Conservation (phyloP, 2,329 filamentous ascomycete genomes). For the Cladophialophora immunda region DNA sequence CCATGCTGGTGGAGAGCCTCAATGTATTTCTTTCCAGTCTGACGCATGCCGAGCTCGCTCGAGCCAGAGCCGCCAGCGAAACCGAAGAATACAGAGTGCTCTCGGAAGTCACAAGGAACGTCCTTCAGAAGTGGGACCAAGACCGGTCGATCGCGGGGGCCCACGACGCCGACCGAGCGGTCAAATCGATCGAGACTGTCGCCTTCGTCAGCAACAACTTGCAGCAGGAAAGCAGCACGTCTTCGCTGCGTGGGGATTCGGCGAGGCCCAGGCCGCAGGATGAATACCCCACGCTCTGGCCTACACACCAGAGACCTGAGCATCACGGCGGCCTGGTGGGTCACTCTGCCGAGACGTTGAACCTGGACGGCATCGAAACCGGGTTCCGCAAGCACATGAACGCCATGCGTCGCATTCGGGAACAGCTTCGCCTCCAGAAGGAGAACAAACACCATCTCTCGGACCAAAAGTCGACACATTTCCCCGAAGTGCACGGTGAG, state of each 20-base stretch:
- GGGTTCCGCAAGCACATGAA: constrained; percentile 37
- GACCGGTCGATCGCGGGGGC: constrained; percentile 1
- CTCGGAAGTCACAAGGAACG: constrained; percentile 33
- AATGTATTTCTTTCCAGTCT: constrained; percentile 37
- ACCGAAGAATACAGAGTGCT: constrained; percentile 35
- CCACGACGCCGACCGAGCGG: not conserved
- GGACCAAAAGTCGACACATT: constrained; percentile 28
- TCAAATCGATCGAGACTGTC: constrained; percentile 11
- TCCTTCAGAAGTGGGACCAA: constrained; percentile 37
- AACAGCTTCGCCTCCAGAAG: constrained; percentile 35
- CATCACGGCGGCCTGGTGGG: not conserved
- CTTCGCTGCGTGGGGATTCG: not conserved
- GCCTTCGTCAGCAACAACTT: constrained; percentile 21
- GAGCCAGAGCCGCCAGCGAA: constrained; percentile 30
- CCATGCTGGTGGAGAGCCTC: constrained; percentile 37
- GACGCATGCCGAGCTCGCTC: constrained; percentile 36
- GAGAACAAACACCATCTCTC: constrained; percentile 30
- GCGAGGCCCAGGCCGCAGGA: not conserved
- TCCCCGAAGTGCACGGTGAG: constrained; percentile 21
- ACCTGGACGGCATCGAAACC: constrained; percentile 34
- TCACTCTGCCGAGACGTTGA: constrained; percentile 18
- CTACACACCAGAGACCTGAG: constrained; percentile 12
- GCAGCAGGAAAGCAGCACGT: constrained; percentile 12
- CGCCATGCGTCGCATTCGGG: constrained; percentile 36
- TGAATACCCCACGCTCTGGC: constrained; percentile 3